These are phyloP conservation scores for Nannochloris sp. DNA, from an alignment of 139 green algal genomes.

Conservation along the genomic window DNA sequence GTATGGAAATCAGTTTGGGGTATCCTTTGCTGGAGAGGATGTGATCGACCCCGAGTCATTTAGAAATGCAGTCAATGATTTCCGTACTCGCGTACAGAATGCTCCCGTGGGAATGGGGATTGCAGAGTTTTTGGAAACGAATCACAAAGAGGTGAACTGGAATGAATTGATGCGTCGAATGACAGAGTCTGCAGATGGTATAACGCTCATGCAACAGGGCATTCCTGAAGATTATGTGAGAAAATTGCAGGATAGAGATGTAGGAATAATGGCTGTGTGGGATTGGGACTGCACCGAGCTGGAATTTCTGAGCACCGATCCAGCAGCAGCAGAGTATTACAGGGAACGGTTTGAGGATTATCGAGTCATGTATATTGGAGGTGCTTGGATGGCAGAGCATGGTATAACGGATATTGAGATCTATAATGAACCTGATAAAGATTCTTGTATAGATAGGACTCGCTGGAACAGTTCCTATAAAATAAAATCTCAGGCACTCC, in stretches of 20 bases:
- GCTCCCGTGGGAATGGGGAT: neutral
- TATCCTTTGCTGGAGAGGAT: neutral
- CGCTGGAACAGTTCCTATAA: neutral
- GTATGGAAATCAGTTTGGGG: neutral
- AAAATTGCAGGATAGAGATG: neutral
- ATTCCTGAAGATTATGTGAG: neutral
- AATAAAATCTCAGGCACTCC: conserved; percentile 1
- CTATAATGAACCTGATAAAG: conserved; percentile 12
- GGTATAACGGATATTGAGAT: conserved; percentile 4
- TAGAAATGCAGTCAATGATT: neutral
- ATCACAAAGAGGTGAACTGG: neutral
- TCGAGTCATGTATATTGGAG: conserved; percentile 7
- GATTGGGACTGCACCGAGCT: conserved; percentile 4
- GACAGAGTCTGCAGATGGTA: neutral
- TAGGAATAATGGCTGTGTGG: neutral
- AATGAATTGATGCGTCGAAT: neutral
- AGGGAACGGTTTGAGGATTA: conserved; percentile 2
- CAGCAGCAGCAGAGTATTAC: neutral
- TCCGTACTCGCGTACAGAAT: neutral
- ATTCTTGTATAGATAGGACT: neutral
- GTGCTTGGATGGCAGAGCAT: conserved; percentile 7
- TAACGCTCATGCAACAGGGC: neutral
- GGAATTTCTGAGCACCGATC: neutral
- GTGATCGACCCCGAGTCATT: neutral
- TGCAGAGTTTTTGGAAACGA: neutral